Evolutionary conservation across 768 basidiomycete genomes (phyloP).

Genomic region (Mycena kentingensis): DNA sequence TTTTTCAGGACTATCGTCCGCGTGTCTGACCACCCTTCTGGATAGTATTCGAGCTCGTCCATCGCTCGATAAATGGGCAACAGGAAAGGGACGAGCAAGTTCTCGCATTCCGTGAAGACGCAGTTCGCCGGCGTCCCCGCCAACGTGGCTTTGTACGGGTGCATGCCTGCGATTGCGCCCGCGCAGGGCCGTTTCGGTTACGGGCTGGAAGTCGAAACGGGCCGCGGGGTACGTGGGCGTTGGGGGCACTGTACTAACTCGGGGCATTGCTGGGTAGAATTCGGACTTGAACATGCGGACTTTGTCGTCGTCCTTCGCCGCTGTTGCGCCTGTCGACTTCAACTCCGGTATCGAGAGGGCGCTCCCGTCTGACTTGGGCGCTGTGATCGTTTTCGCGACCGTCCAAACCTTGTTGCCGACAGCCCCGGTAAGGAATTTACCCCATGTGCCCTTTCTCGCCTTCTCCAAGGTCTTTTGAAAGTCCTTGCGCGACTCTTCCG

Average conservation of each 20-base stretch:
- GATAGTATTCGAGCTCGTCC: slow-evolving; percentile 31
- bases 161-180: slow-evolving; percentile 19
- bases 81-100: slow-evolving; percentile 19
- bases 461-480: slow-evolving; percentile 16
- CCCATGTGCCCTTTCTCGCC: slow-evolving; percentile 31
- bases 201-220: not conserved
- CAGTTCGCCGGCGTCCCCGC: slow-evolving; percentile 26
- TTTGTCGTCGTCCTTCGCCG: not conserved
- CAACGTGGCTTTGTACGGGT: slow-evolving; percentile 32
- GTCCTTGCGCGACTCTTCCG: slow-evolving; percentile 10
- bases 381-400: slow-evolving; percentile 26
- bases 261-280: not conserved
- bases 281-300: not conserved
- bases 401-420: slow-evolving; percentile 25
- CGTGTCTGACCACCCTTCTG: slow-evolving; percentile 29
- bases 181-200: slow-evolving; percentile 2
- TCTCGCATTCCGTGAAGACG: slow-evolving; percentile 20
- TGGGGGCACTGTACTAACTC: not conserved
- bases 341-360: slow-evolving; percentile 28
- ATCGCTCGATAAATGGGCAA: slow-evolving; percentile 28
- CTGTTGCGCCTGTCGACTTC: slow-evolving; percentile 76
- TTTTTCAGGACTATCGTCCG: slow-evolving; percentile 36
- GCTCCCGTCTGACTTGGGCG: slow-evolving; percentile 27
- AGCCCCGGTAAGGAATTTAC: slow-evolving; percentile 27
- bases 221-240: not conserved